Conservation (phyloP, 768 basidiomycete genomes). For the Porpolomopsis calyptriformis region DNA sequence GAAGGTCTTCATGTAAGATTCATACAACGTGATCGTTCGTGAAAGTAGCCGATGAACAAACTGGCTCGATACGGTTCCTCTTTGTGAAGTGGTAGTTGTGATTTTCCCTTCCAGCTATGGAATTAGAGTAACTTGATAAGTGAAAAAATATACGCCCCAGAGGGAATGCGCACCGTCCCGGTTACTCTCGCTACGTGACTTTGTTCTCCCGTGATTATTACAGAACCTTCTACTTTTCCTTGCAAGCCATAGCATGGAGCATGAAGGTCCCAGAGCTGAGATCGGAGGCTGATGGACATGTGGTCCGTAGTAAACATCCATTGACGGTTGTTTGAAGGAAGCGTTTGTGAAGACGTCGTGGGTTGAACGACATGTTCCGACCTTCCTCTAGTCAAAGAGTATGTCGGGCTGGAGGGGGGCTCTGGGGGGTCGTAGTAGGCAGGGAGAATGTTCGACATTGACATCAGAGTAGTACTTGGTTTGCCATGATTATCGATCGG, state of each 20-base stretch:
- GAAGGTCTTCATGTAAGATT: conserved; percentile 12
- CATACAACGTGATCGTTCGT: conserved; percentile 20
- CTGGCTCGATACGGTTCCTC: conserved; percentile 19
- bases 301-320: conserved; percentile 30
- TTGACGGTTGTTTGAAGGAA: conserved; percentile 16
- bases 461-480: neutral
- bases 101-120: conserved; percentile 29
- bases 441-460: conserved; percentile 1
- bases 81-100: conserved; percentile 23
- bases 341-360: neutral
- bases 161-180: conserved; percentile 22
- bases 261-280: conserved; percentile 26
- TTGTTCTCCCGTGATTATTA: conserved; percentile 25
- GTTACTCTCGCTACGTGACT: conserved; percentile 28
- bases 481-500: neutral
- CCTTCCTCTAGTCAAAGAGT: conserved; percentile 19
- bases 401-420: conserved; percentile 11
- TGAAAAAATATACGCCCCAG: neutral
- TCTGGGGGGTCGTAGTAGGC: conserved; percentile 5
- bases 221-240: conserved; percentile 29
- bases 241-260: conserved; percentile 34
- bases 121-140: neutral
- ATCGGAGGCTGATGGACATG: conserved; percentile 31
- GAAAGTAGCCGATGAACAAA: conserved; percentile 19
- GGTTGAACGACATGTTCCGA: conserved; percentile 27